Evolutionary conservation across 139 green algal species (phyloP).

Genomic region (Eudorina sp.): DNA sequence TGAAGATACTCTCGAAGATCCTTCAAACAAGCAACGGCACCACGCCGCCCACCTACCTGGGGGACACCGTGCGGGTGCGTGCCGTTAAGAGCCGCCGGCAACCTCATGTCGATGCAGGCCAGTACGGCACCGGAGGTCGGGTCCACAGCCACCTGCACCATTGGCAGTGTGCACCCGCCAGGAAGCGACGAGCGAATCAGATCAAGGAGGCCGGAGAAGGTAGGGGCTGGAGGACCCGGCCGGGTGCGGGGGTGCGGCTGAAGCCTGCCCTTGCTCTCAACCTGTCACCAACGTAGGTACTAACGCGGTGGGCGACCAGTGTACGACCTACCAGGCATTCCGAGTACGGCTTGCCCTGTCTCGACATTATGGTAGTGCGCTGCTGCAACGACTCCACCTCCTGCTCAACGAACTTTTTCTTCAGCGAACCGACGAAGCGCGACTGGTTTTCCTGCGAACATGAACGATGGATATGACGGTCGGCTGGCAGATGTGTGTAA

Average conservation of each 20-base stretch:
- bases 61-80: slow-evolving; percentile 21
- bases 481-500: too few species aligned
- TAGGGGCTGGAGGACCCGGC: too few species aligned
- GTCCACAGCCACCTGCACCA: slow-evolving; percentile 30
- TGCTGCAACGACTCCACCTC: slow-evolving; percentile 65
- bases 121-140: slow-evolving; percentile 36
- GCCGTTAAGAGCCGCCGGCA: slow-evolving; percentile 39
- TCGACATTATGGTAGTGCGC: slow-evolving; percentile 48
- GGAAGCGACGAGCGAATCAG: too few species aligned
- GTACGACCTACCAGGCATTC: slow-evolving; percentile 62
- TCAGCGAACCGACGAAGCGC: slow-evolving; percentile 68
- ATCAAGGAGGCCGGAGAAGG: too few species aligned
- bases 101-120: slow-evolving; percentile 70
- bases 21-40: too few species aligned
- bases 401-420: slow-evolving; percentile 69
- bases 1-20: too few species aligned
- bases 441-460: slow-evolving; percentile 63
- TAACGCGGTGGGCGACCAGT: neutral
- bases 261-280: too few species aligned
- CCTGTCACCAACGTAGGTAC: neutral
- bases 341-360: slow-evolving; percentile 41
- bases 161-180: too few species aligned
- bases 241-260: too few species aligned
- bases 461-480: too few species aligned
- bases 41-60: slow-evolving; percentile 12